phyloP scores from a whole-genome alignment of 148 eudicot species.

The Silene conica region DNA sequence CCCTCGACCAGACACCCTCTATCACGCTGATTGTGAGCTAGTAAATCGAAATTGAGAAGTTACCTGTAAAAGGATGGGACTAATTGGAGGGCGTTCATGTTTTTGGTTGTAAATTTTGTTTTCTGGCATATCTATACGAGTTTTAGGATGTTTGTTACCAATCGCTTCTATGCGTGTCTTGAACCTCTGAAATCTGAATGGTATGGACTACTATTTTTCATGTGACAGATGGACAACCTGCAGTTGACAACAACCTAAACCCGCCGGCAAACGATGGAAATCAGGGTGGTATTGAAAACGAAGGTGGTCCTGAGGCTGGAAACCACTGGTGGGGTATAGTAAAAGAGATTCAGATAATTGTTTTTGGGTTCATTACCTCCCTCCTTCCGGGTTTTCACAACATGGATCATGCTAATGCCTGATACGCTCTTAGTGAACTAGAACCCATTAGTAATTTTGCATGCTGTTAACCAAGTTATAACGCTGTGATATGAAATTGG shows the following conservation, averaged over 20 bases:
- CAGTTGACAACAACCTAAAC: constrained; percentile 48
- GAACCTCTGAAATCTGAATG: neutral
- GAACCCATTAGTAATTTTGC: neutral
- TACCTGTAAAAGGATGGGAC: neutral
- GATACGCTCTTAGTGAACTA: neutral
- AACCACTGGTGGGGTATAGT: constrained; percentile 92
- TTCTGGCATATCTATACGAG: neutral
- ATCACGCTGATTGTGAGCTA: no score
- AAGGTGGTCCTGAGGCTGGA: constrained; percentile 44
- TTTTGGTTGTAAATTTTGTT: neutral
- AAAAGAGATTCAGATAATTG: constrained; percentile 94
- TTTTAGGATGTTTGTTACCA: no score
- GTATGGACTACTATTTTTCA: neutral
- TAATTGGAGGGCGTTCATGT: neutral
- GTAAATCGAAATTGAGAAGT: neutral
- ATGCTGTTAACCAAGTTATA: neutral
- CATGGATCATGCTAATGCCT: constrained; percentile 50
- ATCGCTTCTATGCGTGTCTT: no score
- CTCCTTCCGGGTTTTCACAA: constrained; percentile 98
- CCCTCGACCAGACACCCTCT: neutral
- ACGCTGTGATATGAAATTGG: neutral
- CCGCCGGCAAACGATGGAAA: constrained; percentile 24
- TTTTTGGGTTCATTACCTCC: constrained; percentile 95
- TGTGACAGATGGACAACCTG: constrained; percentile 56
- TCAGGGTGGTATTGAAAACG: constrained; percentile 25